Conservation (phyloP, 1,284 basidiomycete species). For the Puccinia horiana region DNA sequence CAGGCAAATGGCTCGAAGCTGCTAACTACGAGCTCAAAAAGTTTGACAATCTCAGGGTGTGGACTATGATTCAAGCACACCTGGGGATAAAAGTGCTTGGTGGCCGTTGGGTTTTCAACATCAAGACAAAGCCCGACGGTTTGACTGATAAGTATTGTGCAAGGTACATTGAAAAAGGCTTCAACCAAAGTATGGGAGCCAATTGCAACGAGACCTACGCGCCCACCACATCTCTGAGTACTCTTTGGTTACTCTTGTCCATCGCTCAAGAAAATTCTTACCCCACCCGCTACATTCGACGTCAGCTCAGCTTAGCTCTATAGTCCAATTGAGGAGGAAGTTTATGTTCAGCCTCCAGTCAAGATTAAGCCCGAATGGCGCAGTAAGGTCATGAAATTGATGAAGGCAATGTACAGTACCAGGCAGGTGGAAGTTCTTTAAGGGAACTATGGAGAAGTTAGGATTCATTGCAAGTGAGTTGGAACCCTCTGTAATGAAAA, state of each 20-base stretch:
- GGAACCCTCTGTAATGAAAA: not conserved
- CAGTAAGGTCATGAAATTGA: no score
- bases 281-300: not conserved
- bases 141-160: not conserved
- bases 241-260: not conserved
- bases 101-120: constrained; percentile 2
- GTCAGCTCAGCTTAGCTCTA: constrained; percentile 7
- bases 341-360: no score
- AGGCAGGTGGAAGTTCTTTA: constrained; percentile 17
- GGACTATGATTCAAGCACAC: not conserved
- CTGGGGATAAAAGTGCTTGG: not conserved
- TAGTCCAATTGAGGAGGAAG: no score
- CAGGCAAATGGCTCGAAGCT: not conserved
- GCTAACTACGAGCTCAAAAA: not conserved
- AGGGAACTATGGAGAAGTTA: not conserved
- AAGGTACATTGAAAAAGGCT: constrained; percentile 7
- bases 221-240: not conserved
- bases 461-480: not conserved
- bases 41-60: not conserved
- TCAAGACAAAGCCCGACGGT: not conserved
- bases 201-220: constrained; percentile 21
- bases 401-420: constrained; percentile 16
- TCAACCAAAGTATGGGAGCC: not conserved
- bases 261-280: not conserved
- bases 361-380: no score